phyloP scores from a whole-genome alignment of 2,329 filamentous ascomycete species.

The Diaporthe sp. region DNA sequence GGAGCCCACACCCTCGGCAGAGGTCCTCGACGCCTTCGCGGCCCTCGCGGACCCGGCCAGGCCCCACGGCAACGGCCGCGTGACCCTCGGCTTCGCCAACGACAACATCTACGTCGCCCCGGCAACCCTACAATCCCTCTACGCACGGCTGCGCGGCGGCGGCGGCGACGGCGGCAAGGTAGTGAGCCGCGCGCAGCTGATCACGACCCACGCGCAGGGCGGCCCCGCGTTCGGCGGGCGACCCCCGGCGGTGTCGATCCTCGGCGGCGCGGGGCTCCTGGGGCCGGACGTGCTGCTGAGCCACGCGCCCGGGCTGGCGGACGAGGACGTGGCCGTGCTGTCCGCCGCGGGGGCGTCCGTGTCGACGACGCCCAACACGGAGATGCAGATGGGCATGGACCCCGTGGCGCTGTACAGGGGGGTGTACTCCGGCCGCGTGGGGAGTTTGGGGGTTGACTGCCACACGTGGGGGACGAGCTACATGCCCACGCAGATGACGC shows the following conservation, averaged over 20 bases:
- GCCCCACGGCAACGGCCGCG: slow-evolving; percentile 49
- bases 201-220: slow-evolving; percentile 54
- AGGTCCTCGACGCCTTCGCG: slow-evolving; percentile 52
- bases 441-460: slow-evolving; percentile 52
- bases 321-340: slow-evolving; percentile 52
- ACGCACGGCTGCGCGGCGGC: slow-evolving; percentile 49
- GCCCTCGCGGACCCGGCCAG: slow-evolving; percentile 47
- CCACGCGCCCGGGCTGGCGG: slow-evolving; percentile 51
- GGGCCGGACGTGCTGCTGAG: slow-evolving; percentile 57
- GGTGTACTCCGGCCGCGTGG: slow-evolving; percentile 43
- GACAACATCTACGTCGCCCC: slow-evolving; percentile 56
- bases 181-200: slow-evolving; percentile 49
- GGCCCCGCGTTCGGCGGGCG: slow-evolving; percentile 37
- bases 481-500: slow-evolving; percentile 50
- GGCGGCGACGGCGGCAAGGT: slow-evolving; percentile 38
- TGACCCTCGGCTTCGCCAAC: slow-evolving; percentile 58
- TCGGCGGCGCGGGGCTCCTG: slow-evolving; percentile 53
- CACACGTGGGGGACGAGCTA: slow-evolving; percentile 47
- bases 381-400: slow-evolving; percentile 60
- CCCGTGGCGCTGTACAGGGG: slow-evolving; percentile 51
- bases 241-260: slow-evolving; percentile 42
- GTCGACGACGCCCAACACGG: slow-evolving; percentile 62
- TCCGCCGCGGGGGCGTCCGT: slow-evolving; percentile 51
- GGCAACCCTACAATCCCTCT: slow-evolving; percentile 52
- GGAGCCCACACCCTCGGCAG: slow-evolving; percentile 44